Percentiles rank a stretch among this genome's conserved stretches.
phyloP scores from a whole-genome alignment of 371 early-diverging fungal species.

The Apophysomyces variabilis region DNA sequence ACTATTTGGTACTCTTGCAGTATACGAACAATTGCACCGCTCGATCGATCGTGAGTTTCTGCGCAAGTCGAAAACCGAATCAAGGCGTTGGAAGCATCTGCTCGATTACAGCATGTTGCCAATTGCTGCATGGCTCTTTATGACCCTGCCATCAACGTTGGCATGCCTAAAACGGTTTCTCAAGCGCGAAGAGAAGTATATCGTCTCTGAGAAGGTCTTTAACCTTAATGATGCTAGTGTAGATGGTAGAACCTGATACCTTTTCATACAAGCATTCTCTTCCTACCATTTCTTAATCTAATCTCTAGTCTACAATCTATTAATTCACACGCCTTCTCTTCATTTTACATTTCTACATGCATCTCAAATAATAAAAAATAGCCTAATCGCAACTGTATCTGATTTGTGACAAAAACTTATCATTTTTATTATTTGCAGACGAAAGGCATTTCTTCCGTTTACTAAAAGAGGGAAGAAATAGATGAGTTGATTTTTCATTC shows the following conservation, averaged over 20 bases:
- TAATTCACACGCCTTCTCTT: not conserved
- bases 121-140: conserved; percentile 56
- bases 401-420: not conserved
- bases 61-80: conserved; percentile 38
- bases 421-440: not conserved
- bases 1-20: conserved; percentile 46
- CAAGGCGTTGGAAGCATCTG: conserved; percentile 42
- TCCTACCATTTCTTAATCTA: not conserved
- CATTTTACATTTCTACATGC: not conserved
- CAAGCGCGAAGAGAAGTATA: conserved; percentile 47
- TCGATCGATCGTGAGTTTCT: conserved; percentile 50
- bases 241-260: conserved; percentile 9
- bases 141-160: conserved; percentile 59
- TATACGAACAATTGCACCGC: conserved; percentile 57
- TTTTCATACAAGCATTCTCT: not conserved
- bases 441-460: not conserved
- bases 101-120: conserved; percentile 55
- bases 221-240: conserved; percentile 19
- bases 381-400: not conserved
- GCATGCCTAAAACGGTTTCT: conserved; percentile 52
- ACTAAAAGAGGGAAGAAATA: not conserved
- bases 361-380: not conserved
- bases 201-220: conserved; percentile 56
- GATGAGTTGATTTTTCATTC: not conserved
- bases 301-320: not conserved